Evolutionary conservation across 2,329 filamentous ascomycete genomes (phyloP), one percentile per base, ranked within the genome.

Genomic region (Daldinia sp.): DNA sequence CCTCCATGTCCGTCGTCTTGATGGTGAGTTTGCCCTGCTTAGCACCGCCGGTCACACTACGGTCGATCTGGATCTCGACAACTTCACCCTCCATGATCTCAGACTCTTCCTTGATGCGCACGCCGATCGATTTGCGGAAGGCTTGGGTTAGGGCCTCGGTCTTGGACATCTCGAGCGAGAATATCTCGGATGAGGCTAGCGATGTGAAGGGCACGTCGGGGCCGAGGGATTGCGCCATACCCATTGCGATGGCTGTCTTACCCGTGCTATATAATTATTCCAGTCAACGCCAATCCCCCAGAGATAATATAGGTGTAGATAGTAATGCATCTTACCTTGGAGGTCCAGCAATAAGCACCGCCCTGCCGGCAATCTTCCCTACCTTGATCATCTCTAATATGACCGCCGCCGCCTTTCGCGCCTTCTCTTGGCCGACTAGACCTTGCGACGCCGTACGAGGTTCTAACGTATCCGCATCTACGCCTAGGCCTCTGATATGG

Each of bases 1-100:
- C 97, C 80, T 99, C 95, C 95, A 99, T 99, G 78, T 99, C 95
- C 61, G 94, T 98, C 9, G 95, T 99, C 82, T 99, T 99, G 82
- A 99, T 97, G 17, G 95, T 99, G 68, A 99, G 89, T 80, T 99
- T 99, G 74, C 95, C 95, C 83, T 97, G 94, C 84, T 98, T 99
- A 74, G 95, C 96, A 70, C 91, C 92, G 49, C 95, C 95, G 11
- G 95, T 98, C 56, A 99, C 93, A 73, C 94, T 97, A 70, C 95
- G 88, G 78, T 99, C 95, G 67, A 97, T 97, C 79, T 98, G 94
- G 64, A 99, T 98, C 80, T 99, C 94, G 21, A 99, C 94, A 0
- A 99, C 95, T 78, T 99, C 95, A 72, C 95, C 95, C 82, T 99
- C 95, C 80, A 99, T 99, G 70, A 99, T 96, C 77, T 99, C 95